Evolutionary conservation across 2,329 filamentous ascomycete species (phyloP), one percentile per base, ranked within the genome.

Genomic region (Chrysoporthe cubensis): DNA sequence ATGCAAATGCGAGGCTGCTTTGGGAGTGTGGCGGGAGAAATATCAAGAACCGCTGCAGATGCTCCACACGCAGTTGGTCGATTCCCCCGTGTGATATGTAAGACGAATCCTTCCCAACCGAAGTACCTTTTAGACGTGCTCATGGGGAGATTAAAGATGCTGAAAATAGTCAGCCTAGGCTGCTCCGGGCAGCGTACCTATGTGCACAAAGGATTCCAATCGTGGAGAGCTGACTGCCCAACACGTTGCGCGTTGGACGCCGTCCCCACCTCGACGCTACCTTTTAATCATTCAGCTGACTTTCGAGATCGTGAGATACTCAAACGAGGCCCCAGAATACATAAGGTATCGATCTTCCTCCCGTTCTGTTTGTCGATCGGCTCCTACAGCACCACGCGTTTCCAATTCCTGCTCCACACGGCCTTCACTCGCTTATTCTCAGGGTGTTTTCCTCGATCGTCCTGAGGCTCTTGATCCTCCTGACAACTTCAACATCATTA

Each of bases 71-170:
- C 37, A 32, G 3, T 52, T 26, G 48, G 48, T 21, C 26, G 48
- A 11, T 52, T 16, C 18, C 46, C 46, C 46, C 9, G 46, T 21
- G 7, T 13, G n/a, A 9, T 21, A 26, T 52, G 52, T 57, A 13
- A 57, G 52, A 57, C 52, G 52, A 57, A 57, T 57, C 52, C 52
- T 57, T 57, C 52, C 32, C 52, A 57, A 37, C 32, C 52, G 34
- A 32, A n/a, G 26, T 21, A 37, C 7, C 14, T 37, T 8, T 18
- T 14, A 26, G 16, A 6, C 26, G 14, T 21, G 16, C 16, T 57
- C 52, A 18, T 18, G 14, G 16, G 5, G 32, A 37, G 26, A 57
- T 34, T 18, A 32, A 57, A 32, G 52, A 57, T 37, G 7, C 52
- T 57, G 52, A 57, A 57, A 37, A 37, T 37, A 57, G 32, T 57